phyloP scores from a whole-genome alignment of 768 basidiomycete species.

The Mycena olivaceomarginata region DNA sequence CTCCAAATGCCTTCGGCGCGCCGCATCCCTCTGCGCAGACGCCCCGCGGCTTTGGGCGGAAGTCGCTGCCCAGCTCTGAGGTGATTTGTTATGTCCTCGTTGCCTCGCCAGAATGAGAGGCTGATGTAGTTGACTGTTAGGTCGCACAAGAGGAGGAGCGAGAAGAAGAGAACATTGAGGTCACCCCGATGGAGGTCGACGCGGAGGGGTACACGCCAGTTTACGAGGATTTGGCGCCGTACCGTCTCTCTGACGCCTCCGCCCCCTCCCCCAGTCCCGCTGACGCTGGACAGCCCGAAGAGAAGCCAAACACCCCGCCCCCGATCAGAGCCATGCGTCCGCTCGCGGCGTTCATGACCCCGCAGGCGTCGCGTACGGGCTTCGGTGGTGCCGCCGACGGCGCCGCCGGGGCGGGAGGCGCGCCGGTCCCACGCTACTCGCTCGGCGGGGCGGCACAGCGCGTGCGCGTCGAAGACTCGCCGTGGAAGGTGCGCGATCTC shows the following conservation, averaged over 20 bases:
- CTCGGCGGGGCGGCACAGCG: slow-evolving; percentile 39
- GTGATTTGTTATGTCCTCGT: background rate
- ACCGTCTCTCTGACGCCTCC: background rate
- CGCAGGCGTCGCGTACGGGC: slow-evolving; percentile 32
- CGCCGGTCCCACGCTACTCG: slow-evolving; percentile 31
- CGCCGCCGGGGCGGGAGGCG: background rate
- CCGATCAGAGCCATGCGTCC: slow-evolving; percentile 21
- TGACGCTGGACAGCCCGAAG: background rate
- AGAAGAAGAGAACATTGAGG: background rate
- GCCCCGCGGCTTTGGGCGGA: slow-evolving; percentile 29
- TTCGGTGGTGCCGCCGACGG: background rate
- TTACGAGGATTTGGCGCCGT: slow-evolving; percentile 27
- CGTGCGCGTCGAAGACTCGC: slow-evolving; percentile 40
- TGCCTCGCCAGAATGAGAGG: background rate
- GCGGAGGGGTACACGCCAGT: slow-evolving; percentile 23
- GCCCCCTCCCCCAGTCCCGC: background rate
- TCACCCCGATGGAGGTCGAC: slow-evolving; percentile 38
- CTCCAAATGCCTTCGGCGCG: slow-evolving; percentile 24
- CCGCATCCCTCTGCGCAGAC: slow-evolving; percentile 42
- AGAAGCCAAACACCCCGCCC: slow-evolving; percentile 17
- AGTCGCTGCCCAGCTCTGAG: slow-evolving; percentile 10
- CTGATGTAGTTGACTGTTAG: background rate
- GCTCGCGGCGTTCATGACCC: slow-evolving; percentile 42
- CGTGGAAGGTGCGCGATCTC: slow-evolving; percentile 47
- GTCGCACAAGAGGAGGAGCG: background rate